Base-by-base conservation (phyloP, 116 monocot genomes). In the Phalaenopsis hybrid region DNA sequence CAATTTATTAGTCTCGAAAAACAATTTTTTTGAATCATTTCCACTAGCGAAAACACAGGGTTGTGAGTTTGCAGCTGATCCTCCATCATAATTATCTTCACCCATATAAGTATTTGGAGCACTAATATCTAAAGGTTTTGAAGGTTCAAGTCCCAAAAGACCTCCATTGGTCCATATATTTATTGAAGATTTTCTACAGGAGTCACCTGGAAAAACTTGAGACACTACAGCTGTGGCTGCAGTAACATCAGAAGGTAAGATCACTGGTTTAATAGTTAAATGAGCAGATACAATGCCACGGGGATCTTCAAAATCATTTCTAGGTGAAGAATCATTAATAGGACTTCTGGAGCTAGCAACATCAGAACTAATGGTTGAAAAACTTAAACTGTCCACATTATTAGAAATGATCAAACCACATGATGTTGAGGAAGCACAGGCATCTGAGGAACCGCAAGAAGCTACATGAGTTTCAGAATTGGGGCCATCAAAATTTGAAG, bases 151-250 rank as follows among this genome's bases (percentile, higher is more conserved):
- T 80, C 98, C 98, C 57, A 98, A 88, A 87, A 98, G 95, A 6
- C 88, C 86, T 81, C 90, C 98, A 87, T 98, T 98, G 57, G 95
- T 95, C 99, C 99, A 99, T 57, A 95, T 85, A 25, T 79, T 87
- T 72, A 87, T 63, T 17, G 90, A 81, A 79, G 89, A 79, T 21
- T 81, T 52, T 28, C 57, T 77, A 75, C 77, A 58, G 72, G 34
- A 43, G 74, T 82, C 83, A 87, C 50, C 16, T 65, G 85, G 81
- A 79, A 34, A 72, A 82, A 57, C 59, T 74, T 78, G 82, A 78
- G 34, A 69, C 41, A 57, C 41, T 13, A 43, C 57, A 67, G 51
- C 75, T 48, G 44, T 34, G 8, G 57, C 55, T 25, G 55, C 8
- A 44, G 49, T 46, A 51, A 76, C 80, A 79, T 58, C 43, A 41